Base-by-base conservation (phyloP, 352 stramenopile genomes). In the Aphanomyces euteiches region DNA sequence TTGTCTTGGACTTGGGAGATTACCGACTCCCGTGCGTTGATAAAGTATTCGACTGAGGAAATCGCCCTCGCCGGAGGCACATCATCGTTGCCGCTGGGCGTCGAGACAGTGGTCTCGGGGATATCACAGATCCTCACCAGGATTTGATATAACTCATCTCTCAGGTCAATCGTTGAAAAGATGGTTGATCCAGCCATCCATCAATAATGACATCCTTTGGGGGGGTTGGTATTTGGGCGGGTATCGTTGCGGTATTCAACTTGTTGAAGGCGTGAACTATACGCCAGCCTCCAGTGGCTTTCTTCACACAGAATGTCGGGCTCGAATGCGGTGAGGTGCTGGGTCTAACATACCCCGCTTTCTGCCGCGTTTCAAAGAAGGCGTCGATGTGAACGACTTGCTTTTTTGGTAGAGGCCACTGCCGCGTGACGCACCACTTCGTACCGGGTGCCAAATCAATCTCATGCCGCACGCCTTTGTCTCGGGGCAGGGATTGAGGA, bases 191-290 rank as follows among this genome's bases (percentile, higher is more conserved):
- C 67, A 7, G 66, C n/a, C 72, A 80, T 40, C 13, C 48, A 63
- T 77, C 58, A 45, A 73, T 67, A 21, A 75, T 60, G 3, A 73
- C 58, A 58, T 78, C 65, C 47, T 79, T 77, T 0, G 73, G 28
- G 0, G 74, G 72, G 15, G 79, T 79, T 54, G 67, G 77, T 21
- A 61, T 80, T 37, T 79, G 73, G 13, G 75, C 66, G 0, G 71
- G 67, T 6, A 81, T 72, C 1, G 72, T 81, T 1, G 48, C 69
- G n/a, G 57, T 56, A 41, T 83, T 83, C 4, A 79, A 65, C 56
- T 78, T 81, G 60, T 79, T 79, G 63, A 72, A 77, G 28, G 72
- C 71, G 37, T 80, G 75, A 3, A 78, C 61, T 43, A 80, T 78
- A 13, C 71, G 34, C 73, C 73, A 78, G 21, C 36, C 47, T 0